Conservation (phyloP, 106 monocot genomes). For the Xerophyta viscosa region DNA sequence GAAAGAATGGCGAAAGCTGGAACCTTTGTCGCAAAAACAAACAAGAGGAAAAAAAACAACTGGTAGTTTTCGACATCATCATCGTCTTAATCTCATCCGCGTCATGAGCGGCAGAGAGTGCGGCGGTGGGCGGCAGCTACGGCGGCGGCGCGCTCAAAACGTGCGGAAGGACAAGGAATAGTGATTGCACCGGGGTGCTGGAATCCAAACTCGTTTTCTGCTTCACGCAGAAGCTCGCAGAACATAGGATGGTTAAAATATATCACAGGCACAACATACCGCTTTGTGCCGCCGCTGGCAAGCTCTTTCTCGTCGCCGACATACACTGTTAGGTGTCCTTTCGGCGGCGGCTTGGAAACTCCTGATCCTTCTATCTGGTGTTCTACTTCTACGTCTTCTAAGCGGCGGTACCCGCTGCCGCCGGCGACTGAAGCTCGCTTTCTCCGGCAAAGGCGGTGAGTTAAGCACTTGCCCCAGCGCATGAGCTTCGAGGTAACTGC, state of each 20-base stretch:
- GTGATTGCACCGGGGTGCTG: constrained; percentile 63
- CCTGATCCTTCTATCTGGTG: not conserved
- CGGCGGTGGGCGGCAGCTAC: constrained; percentile 18
- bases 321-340: constrained; percentile 62
- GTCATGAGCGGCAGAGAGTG: not conserved
- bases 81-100: no score
- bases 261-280: constrained; percentile 55
- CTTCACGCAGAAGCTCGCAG: constrained; percentile 53
- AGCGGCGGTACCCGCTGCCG: not conserved
- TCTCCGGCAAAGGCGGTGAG: not conserved
- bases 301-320: constrained; percentile 18
- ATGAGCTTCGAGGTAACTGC: constrained; percentile 7
- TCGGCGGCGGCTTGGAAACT: constrained; percentile 24
- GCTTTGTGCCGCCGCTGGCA: constrained; percentile 2
- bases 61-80: no score
- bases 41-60: no score
- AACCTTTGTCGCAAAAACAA: no score
- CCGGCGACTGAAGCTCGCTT: no score
- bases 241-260: constrained; percentile 79
- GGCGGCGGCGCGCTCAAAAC: constrained; percentile 43
- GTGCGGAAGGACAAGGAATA: constrained; percentile 47
- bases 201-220: constrained; percentile 52
- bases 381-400: not conserved
- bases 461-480: constrained; percentile 14
- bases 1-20: no score